phyloP scores from a whole-genome alignment of 2,329 filamentous ascomycete genomes.

The Pseudonectria buxi region DNA sequence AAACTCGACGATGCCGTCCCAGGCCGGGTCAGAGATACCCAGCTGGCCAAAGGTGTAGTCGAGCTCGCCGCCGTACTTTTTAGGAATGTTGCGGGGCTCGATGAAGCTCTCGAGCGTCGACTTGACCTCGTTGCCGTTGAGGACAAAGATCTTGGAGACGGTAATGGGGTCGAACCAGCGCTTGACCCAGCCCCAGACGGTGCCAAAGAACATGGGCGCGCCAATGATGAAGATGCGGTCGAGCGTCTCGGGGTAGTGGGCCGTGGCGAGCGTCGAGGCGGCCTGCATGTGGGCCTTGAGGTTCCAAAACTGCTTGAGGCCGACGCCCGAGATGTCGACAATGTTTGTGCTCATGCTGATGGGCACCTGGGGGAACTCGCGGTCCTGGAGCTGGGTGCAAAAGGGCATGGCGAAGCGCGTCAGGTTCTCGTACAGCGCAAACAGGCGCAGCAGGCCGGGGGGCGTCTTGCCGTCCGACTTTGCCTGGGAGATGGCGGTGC shows the following conservation, averaged over 20 bases:
- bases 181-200: conserved; percentile 92
- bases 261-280: conserved; percentile 78
- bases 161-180: conserved; percentile 93
- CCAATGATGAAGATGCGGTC: conserved; percentile 67
- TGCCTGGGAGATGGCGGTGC: conserved; percentile 52
- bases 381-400: conserved; percentile 66
- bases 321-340: conserved; percentile 83
- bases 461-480: conserved; percentile 60
- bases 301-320: conserved; percentile 93
- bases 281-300: conserved; percentile 91
- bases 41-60: conserved; percentile 75
- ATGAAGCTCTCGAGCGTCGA: conserved; percentile 76
- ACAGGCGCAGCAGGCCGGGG: conserved; percentile 74
- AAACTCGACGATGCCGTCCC: conserved; percentile 45
- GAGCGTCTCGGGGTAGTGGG: conserved; percentile 90
- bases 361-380: conserved; percentile 70
- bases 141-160: conserved; percentile 92
- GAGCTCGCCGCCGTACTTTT: conserved; percentile 80
- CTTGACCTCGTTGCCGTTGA: conserved; percentile 65
- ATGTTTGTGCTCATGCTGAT: conserved; percentile 93
- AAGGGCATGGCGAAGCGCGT: conserved; percentile 81
- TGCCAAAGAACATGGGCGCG: conserved; percentile 84
- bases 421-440: conserved; percentile 89
- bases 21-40: conserved; percentile 62
- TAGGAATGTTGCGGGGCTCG: conserved; percentile 75